Evolutionary conservation across 2,329 filamentous ascomycete genomes (phyloP), one percentile per base, ranked within the genome.

Genomic region (Rhynchosporium secalis): DNA sequence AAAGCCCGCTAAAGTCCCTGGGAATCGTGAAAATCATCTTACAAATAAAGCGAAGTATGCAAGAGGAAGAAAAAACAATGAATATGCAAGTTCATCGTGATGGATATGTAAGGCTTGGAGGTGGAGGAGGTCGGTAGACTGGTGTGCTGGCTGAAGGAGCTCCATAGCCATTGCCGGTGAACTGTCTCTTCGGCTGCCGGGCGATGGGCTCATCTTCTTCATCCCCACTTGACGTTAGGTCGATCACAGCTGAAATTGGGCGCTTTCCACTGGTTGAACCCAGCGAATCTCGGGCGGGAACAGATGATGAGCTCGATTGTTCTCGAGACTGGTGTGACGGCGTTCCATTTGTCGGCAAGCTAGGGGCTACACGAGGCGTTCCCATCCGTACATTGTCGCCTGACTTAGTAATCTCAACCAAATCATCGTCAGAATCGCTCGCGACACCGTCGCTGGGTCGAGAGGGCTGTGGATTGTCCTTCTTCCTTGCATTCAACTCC

Each of bases 221-320:
- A 60, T 82, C 80, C 54, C 80, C 81, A 67, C 80, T 83, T 13
- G 77, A 75, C 3, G 81, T 84, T 46, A 84, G 73, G 67, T 84
- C 82, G 64, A 84, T 83, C n/a, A 84, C 76, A 64, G 77, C 75
- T 20, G 78, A 72, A 36, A 76, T 76, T 13, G 79, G 71, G 61
- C 81, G 74, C 68, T 84, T 84, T 8, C 60, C 56, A 49, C 64
- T 70, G 4, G 60, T 64, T 12, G 67, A 68, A 31, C 62, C 60
- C 10, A 52, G 56, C 10, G 64, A 60, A 13, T 61, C 52, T 33
- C 54, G 56, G 12, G 54, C 43, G 28, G 62, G 36, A 41, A 69
- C 72, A 15, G 78, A 78, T 56, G 78, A 78, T 56, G 77, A 74
- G 3, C 73, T 73, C 13, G 78, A 78, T 56, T 75, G 69, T 63